Base-by-base conservation (phyloP, 2,329 filamentous ascomycete species). In the Epichloe hybrida region DNA sequence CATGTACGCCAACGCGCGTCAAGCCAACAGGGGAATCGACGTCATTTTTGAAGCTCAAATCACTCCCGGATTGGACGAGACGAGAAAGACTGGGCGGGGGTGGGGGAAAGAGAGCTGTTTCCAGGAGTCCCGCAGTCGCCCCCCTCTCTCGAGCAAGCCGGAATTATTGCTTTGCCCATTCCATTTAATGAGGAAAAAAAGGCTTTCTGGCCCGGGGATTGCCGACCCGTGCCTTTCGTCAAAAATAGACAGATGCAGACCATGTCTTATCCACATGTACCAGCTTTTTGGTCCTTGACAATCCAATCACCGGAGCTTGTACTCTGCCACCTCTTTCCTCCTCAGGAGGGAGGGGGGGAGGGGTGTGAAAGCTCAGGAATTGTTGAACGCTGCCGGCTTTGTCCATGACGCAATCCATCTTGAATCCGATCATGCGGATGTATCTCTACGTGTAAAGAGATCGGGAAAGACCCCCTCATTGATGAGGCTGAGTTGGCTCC, bases 361-460 rank as follows among this genome's bases (percentile, higher is more conserved):
- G 17, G 17, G 17, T 27, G 23, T 8, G 27, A 43, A n/a, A 13
- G 15, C n/a, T 23, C 31, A 12, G 35, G 4, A 27, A 38, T n/a
- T 12, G 27, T 7, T 31, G 15, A 39, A 37, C 35, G 9, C 35
- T 15, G 45, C 13, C 21, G 5, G 21, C 34, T 27, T 27, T 44
- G 39, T 40, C 35, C 46, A 45, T 49, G 46, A 52, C 50, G 50
- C 17, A 48, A 52, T 52, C 12, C 23, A 39, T 47, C 8, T n/a
- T 4, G 5, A 5, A 45, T 35, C 39, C 17, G 31, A 49, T 39
- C 45, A 49, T 45, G 50, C 41, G 46, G 47, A 51, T 46, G 21
- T 37, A n/a, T 40, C 42, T 37, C 20, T 13, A 17, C 48, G 13
- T 38, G 48, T 15, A 41, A 23, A n/a, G 20, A 37, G 36, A 37